These are phyloP conservation scores for Colletotrichum australisinense DNA, from an alignment of 2,329 filamentous ascomycete species.

Conservation along the genomic window DNA sequence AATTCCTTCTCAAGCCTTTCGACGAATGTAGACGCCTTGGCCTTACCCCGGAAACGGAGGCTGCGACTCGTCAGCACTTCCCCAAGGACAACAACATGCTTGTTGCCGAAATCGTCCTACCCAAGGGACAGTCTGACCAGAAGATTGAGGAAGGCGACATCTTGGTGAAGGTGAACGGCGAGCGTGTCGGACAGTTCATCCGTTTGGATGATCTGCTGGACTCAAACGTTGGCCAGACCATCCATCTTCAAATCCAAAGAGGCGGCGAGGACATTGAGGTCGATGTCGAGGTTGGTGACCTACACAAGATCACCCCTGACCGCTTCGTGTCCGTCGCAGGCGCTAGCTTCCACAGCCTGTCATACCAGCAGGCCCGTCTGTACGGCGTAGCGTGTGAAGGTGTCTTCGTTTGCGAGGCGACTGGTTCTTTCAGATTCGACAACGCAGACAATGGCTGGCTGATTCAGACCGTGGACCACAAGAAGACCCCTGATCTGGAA, in stretches of 20 bases:
- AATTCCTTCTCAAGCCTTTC: conserved; percentile 97
- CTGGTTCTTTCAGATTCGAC: conserved; percentile 95
- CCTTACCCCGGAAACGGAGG: conserved; percentile 86
- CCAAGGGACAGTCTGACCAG: conserved; percentile 85
- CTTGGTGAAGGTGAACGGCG: conserved; percentile 90
- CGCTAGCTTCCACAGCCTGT: conserved; percentile 94
- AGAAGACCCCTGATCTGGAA: conserved; percentile 87
- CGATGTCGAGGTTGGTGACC: conserved; percentile 85
- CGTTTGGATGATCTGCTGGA: conserved; percentile 92
- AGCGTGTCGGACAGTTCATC: conserved; percentile 93
- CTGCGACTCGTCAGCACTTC: conserved; percentile 82
- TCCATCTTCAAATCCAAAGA: conserved; percentile 86
- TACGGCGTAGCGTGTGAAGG: conserved; percentile 94
- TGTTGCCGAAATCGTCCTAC: conserved; percentile 93
- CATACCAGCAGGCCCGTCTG: conserved; percentile 96
- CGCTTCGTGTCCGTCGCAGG: conserved; percentile 95
- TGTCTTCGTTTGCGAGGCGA: conserved; percentile 94
- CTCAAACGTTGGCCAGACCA: conserved; percentile 81
- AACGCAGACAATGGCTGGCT: conserved; percentile 93
- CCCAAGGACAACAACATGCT: conserved; percentile 97
- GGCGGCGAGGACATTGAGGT: conserved; percentile 90
- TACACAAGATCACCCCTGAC: conserved; percentile 95
- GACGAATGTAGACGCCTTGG: conserved; percentile 95
- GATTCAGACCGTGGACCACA: conserved; percentile 91
- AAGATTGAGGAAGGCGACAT: conserved; percentile 96